phyloP scores from a whole-genome alignment of 192 early-diverging fungal species.

The Spizellomyces punctatus region DNA sequence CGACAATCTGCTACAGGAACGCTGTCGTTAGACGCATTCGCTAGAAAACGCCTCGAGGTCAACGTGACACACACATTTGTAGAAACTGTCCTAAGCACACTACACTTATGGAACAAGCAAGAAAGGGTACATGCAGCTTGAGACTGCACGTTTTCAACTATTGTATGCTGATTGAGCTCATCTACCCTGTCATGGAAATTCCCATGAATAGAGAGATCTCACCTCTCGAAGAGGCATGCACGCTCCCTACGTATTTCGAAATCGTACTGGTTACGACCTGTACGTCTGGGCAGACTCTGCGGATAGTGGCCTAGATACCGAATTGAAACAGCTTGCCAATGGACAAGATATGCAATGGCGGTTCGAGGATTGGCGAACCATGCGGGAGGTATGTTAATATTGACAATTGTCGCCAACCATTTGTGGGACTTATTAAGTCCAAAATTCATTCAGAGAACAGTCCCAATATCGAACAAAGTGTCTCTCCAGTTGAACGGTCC shows the following conservation, averaged over 20 bases:
- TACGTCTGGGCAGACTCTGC: slow-evolving; percentile 79
- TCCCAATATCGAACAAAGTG: slow-evolving; percentile 71
- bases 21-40: slow-evolving; percentile 63
- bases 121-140: not conserved
- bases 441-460: slow-evolving; percentile 35
- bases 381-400: slow-evolving; percentile 71
- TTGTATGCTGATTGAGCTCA: not conserved
- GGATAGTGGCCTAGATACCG: slow-evolving; percentile 58
- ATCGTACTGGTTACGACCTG: slow-evolving; percentile 89
- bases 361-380: slow-evolving; percentile 95
- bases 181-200: no score
- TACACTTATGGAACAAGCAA: slow-evolving; percentile 34
- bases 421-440: not conserved
- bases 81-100: slow-evolving; percentile 43
- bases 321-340: slow-evolving; percentile 69
- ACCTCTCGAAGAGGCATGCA: slow-evolving; percentile 39
- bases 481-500: slow-evolving; percentile 84
- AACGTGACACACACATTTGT: slow-evolving; percentile 82
- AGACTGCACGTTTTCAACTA: not conserved
- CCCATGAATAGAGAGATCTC: slow-evolving; percentile 7
- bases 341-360: slow-evolving; percentile 84
- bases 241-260: slow-evolving; percentile 82
- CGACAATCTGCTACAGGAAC: slow-evolving; percentile 38
- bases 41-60: slow-evolving; percentile 75
- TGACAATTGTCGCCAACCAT: not conserved